Evolutionary conservation across 2,329 filamentous ascomycete species (phyloP).

Genomic region (Blastomyces parvus): DNA sequence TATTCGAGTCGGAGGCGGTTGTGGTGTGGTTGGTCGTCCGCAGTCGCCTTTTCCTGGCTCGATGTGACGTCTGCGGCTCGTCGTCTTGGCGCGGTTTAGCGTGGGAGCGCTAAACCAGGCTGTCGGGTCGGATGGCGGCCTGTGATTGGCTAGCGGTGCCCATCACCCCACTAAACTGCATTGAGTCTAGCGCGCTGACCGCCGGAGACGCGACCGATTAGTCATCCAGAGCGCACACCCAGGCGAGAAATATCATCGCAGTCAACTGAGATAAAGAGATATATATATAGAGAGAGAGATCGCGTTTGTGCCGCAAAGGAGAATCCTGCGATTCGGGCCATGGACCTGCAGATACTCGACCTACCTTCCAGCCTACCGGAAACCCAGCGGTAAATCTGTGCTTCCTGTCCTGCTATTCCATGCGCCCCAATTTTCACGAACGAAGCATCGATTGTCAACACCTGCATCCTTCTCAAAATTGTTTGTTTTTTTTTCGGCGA

Average conservation of each 20-base stretch:
- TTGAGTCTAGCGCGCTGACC: too few relatives aligned
- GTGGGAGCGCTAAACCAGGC: not conserved
- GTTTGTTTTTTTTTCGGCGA: not conserved
- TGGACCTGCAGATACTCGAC: not conserved
- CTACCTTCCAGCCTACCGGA: not conserved
- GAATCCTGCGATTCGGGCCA: not conserved
- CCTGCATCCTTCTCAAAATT: not conserved
- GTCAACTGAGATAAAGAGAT: too few relatives aligned
- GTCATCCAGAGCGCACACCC: not conserved
- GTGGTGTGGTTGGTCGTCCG: not conserved
- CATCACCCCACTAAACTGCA: not conserved
- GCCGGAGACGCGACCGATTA: too few relatives aligned
- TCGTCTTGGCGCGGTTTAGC: not conserved
- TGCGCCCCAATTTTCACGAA: not conserved
- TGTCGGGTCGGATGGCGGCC: not conserved
- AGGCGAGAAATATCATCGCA: not conserved
- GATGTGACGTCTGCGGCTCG: slow-evolving; percentile 5
- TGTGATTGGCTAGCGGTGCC: not conserved
- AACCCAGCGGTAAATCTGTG: not conserved
- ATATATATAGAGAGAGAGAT: not conserved
- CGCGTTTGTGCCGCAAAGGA: not conserved
- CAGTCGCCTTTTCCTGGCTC: not conserved
- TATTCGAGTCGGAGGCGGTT: not conserved
- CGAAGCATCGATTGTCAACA: not conserved
- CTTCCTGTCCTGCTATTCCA: not conserved